These are phyloP conservation scores for Colletotrichum sp. DNA, from an alignment of 2,329 filamentous ascomycete genomes.

Conservation along the genomic window DNA sequence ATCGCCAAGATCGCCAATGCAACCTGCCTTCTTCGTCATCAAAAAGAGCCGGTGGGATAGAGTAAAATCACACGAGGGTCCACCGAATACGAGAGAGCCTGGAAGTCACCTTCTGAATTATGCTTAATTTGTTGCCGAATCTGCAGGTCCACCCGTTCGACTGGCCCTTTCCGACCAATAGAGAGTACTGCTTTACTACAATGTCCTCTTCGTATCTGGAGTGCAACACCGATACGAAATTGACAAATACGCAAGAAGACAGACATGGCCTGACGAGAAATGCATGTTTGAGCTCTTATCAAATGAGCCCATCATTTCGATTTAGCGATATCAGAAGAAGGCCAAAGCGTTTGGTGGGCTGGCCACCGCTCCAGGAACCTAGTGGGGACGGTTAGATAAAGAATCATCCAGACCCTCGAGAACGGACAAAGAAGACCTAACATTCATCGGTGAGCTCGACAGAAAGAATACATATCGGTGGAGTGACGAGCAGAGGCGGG, in stretches of 20 bases:
- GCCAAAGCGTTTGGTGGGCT: constrained; percentile 18
- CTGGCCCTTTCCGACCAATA: background rate
- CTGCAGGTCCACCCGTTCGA: background rate
- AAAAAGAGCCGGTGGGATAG: background rate
- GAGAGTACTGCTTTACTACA: background rate
- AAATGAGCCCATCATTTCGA: background rate
- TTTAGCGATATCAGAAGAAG: background rate
- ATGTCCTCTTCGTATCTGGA: background rate
- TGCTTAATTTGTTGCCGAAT: background rate
- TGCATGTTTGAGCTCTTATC: background rate
- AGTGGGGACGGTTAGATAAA: background rate
- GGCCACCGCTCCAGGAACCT: constrained; percentile 14
- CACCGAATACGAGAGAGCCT: background rate
- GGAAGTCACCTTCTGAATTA: background rate
- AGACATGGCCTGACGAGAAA: background rate
- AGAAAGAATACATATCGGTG: constrained; percentile 21
- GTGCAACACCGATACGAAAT: background rate
- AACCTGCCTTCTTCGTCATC: background rate
- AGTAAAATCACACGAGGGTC: background rate
- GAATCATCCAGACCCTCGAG: background rate
- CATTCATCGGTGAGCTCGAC: constrained; percentile 21
- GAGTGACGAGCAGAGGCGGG: background rate
- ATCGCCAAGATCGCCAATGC: background rate
- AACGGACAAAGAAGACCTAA: background rate
- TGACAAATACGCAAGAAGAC: background rate